Percentiles rank a stretch among this genome's conserved stretches.
Evolutionary conservation across 176 grass and related monocot genomes (phyloP).

Genomic region (Bothriochloa decipiens): DNA sequence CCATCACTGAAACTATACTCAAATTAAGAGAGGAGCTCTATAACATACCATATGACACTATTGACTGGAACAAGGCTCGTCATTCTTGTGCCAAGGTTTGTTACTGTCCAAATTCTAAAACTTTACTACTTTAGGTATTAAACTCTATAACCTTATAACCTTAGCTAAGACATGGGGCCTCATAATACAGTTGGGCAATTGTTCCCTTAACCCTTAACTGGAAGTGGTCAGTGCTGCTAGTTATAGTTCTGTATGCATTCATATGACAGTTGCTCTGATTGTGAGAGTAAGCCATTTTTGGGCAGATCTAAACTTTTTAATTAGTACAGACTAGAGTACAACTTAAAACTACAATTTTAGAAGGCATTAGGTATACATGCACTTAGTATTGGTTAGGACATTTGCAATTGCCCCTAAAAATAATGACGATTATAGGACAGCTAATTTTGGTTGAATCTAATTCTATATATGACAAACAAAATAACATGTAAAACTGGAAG

Average conservation of each 20-base stretch:
- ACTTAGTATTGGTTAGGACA: not conserved
- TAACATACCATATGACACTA: constrained; percentile 29
- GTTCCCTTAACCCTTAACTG: no score
- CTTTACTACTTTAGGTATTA: not conserved
- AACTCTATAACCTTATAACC: not conserved
- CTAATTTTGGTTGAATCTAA: not conserved
- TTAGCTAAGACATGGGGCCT: not conserved
- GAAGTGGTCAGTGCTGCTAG: no score
- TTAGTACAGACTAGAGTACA: no score
- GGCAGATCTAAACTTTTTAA: no score
- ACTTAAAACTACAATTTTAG: no score
- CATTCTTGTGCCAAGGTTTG: constrained; percentile 58
- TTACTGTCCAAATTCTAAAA: not conserved
- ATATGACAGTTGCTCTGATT: no score
- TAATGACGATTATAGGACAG: not conserved
- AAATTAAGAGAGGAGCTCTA: constrained; percentile 37
- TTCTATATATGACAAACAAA: not conserved
- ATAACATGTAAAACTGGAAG: not conserved
- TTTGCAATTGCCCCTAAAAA: not conserved
- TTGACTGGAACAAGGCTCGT: constrained; percentile 52
- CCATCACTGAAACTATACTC: constrained; percentile 44
- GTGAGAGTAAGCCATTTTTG: no score
- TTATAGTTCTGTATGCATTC: no score
- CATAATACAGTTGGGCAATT: no score
- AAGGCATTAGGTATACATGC: no score